Base-by-base conservation (phyloP, 2,329 filamentous ascomycete species). In the Catunica adiposa region DNA sequence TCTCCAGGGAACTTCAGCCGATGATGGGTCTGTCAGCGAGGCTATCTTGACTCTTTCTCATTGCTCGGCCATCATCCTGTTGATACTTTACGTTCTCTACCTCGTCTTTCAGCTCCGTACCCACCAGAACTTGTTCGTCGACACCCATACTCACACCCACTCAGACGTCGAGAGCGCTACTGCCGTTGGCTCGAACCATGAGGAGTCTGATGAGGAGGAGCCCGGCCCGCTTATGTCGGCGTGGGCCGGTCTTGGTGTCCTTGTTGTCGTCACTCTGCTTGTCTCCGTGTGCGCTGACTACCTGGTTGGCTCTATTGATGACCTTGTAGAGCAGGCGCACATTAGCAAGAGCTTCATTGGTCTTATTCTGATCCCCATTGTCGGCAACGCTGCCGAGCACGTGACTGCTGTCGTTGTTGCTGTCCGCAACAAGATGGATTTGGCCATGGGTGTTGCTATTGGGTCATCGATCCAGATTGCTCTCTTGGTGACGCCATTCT, bases 381-480 rank as follows among this genome's bases (percentile, higher is more conserved):
- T 89, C 31, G 84, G 84, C 46, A 89, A 89, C 62, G 84, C 84
- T 1, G 84, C 84, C 2, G 84, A 89, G 66, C 85, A 89, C 63
- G 85, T 89, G 40, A 89, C 86, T 1, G 86, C 86, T 17, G 82
- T 88, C 17, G 82, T 89, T 29, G 85, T 89, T 25, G 84, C 86
- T 0, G 73, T 82, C 60, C 84, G 86, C 67, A 78, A 89, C 69
- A 89, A 84, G 71, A 84, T 84, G 80, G 78, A 83, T 63, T 69
- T 83, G 53, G 66, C 86, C 29, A 86, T 90, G 72, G 83, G 84
- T 44, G 85, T 90, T 53, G 86, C 86, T 26, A 85, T 90, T 63
- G 86, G 86, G 48, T 87, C 83, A 58, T 86, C 83, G 66, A 82
- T 90, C 65, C 86, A 90, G 68, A 90, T 90, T 63, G 85, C 86